Conservation (phyloP, 768 basidiomycete genomes). For the Tubosaeta brunneosetosa region DNA sequence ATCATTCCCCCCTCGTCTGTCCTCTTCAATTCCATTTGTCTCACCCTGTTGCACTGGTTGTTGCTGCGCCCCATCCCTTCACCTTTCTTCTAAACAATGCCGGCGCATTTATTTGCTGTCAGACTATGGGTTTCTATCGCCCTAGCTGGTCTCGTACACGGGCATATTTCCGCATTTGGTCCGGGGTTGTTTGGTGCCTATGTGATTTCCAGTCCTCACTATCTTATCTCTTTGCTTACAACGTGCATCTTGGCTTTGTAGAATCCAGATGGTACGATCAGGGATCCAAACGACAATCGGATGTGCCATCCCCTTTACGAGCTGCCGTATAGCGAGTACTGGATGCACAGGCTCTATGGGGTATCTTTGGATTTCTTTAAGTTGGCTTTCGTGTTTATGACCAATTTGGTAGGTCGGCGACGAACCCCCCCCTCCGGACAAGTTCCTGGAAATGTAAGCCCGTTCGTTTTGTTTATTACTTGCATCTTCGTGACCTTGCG, state of each 20-base stretch:
- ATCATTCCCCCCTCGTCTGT: background rate
- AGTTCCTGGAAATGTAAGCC: constrained; percentile 10
- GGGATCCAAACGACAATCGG: background rate
- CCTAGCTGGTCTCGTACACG: constrained; percentile 9
- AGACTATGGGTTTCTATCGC: constrained; percentile 7
- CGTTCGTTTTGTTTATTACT: background rate
- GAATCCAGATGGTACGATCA: background rate
- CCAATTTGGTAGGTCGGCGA: background rate
- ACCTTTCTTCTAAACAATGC: constrained; percentile 1
- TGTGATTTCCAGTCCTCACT: background rate
- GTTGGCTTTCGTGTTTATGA: background rate
- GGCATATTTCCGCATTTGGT: background rate
- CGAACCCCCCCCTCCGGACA: background rate
- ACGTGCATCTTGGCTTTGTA: background rate
- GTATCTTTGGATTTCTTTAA: background rate
- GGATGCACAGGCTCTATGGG: background rate
- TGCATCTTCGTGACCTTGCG: background rate
- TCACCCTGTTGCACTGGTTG: constrained; percentile 8
- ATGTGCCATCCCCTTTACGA: background rate
- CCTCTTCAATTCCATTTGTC: background rate
- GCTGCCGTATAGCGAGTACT: background rate
- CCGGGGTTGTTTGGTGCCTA: constrained; percentile 2
- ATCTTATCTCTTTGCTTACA: background rate
- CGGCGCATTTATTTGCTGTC: background rate
- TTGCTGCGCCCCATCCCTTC: background rate